Conservation (phyloP, 208 protist species). For the Trichomonas tenax region DNA sequence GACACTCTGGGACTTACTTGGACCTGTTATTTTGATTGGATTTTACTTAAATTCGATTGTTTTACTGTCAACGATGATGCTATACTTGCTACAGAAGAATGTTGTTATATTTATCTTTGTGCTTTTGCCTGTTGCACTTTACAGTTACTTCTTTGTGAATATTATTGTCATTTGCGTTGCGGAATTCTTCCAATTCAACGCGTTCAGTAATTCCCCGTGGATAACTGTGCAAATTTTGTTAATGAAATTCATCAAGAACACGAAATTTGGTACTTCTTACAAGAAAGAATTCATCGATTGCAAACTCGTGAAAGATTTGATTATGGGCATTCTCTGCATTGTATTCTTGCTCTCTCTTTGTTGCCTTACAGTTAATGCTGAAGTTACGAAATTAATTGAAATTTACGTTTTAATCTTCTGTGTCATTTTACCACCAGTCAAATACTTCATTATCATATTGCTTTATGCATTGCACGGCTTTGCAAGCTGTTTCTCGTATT, state of each 20-base stretch:
- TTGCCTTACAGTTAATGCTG: neutral
- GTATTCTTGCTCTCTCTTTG: neutral
- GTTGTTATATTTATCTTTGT: neutral
- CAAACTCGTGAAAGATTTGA: neutral
- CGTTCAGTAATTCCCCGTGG: neutral
- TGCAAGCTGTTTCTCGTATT: neutral
- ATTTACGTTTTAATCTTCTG: neutral
- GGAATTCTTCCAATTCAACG: neutral
- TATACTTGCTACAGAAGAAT: neutral
- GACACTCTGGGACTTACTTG: neutral
- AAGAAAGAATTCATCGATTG: neutral
- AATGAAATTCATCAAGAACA: neutral
- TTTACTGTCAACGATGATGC: neutral
- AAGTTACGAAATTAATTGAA: neutral
- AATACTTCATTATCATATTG: neutral
- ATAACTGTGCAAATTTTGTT: neutral
- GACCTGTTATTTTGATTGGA: neutral
- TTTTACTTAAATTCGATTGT: neutral
- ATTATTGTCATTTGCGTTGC: neutral
- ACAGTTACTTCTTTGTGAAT: neutral
- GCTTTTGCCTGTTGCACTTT: neutral
- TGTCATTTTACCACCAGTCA: neutral
- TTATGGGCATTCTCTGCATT: neutral
- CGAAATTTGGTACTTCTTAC: neutral
- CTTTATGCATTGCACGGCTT: neutral